A percentile compares a stretch with the other conserved stretches of the same genome.
phyloP scores from a whole-genome alignment of 2,329 filamentous ascomycete genomes.

The Pseudohalonectria lignicola region DNA sequence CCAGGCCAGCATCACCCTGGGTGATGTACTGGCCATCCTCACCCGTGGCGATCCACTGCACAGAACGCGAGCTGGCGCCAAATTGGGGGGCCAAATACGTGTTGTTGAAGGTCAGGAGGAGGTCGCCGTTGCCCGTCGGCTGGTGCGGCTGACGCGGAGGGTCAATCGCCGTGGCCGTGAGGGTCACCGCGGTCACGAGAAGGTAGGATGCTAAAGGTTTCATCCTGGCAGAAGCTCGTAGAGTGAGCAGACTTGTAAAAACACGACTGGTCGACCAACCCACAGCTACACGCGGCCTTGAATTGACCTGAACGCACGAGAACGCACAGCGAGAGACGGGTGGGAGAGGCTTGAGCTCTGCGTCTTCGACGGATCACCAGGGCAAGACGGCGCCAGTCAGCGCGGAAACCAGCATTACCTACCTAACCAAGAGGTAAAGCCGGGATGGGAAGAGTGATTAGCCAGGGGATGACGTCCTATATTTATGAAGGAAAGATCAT shows the following conservation, averaged over 20 bases:
- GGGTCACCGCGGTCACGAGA: slow-evolving; percentile 6
- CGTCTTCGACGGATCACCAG: no score
- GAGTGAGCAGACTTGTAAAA: neutral
- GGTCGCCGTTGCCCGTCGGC: slow-evolving; percentile 43
- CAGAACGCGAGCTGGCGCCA: slow-evolving; percentile 31
- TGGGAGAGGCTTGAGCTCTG: no score
- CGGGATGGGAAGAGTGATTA: no score
- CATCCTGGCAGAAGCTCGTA: neutral
- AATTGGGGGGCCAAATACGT: slow-evolving; percentile 37
- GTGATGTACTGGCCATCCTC: slow-evolving; percentile 55
- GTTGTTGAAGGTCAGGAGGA: slow-evolving; percentile 49
- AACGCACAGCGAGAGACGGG: no score
- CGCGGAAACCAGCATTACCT: no score
- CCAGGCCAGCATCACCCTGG: slow-evolving; percentile 67
- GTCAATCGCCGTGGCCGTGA: slow-evolving; percentile 24
- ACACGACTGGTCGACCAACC: no score
- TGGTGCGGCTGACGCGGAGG: slow-evolving; percentile 42
- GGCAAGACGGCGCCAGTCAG: no score
- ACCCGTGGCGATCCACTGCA: slow-evolving; percentile 47
- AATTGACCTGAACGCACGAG: no score
- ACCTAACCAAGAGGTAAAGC: no score
- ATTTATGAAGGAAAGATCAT: no score
- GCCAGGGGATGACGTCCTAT: no score
- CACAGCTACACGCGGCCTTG: no score
- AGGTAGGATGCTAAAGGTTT: slow-evolving; percentile 8